Conservation (phyloP, 164 flowering plant species). For the Malania oleifera region DNA sequence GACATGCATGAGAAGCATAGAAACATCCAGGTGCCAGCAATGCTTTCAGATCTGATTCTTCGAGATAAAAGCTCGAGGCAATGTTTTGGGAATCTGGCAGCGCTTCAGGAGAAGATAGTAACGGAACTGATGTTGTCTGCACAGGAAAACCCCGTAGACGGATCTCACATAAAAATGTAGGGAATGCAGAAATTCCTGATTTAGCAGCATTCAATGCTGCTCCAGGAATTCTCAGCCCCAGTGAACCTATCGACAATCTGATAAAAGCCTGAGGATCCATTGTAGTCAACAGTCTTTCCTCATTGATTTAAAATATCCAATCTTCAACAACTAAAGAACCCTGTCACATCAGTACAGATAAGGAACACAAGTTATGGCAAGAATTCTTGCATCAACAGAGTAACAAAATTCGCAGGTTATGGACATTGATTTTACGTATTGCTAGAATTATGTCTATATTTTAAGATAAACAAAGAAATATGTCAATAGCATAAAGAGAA, state of each 20-base stretch:
- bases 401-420: too few relatives aligned
- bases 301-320: slow-evolving; percentile 25
- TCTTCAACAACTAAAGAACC: slow-evolving; percentile 8
- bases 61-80: slow-evolving; percentile 78
- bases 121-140: slow-evolving; percentile 60
- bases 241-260: slow-evolving; percentile 71
- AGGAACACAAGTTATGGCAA: not conserved
- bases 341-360: slow-evolving; percentile 13
- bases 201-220: slow-evolving; percentile 30
- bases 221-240: slow-evolving; percentile 60
- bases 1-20: slow-evolving; percentile 50
- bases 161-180: slow-evolving; percentile 68
- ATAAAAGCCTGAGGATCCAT: slow-evolving; percentile 89
- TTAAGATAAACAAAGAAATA: too few relatives aligned
- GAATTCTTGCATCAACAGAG: not conserved
- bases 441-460: too few relatives aligned
- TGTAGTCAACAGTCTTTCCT: slow-evolving; percentile 33
- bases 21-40: slow-evolving; percentile 63
- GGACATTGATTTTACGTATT: too few relatives aligned
- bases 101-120: slow-evolving; percentile 55
- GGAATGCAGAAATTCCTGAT: slow-evolving; percentile 30
- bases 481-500: too few relatives aligned
- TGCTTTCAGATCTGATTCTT: slow-evolving; percentile 70
- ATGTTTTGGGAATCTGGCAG: slow-evolving; percentile 49
- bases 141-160: slow-evolving; percentile 81